Evolutionary conservation across 805 yeast genomes (phyloP).

Genomic region (Nakazawaea ambrosiae): DNA sequence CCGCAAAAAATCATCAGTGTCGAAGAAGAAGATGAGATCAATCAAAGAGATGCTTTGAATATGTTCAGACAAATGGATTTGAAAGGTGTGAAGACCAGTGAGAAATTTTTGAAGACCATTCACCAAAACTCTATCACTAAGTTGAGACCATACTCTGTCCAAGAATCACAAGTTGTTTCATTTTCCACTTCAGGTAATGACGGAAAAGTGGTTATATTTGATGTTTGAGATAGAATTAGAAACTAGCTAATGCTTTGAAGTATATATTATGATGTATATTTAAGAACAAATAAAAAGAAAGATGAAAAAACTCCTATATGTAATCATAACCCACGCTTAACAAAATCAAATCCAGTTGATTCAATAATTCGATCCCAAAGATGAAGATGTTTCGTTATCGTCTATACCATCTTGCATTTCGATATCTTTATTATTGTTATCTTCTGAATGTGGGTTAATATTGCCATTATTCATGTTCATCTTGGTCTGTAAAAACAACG

Average conservation of each 20-base stretch:
- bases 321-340: too few species aligned
- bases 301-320: neutral
- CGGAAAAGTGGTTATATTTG: conserved; percentile 82
- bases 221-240: conserved; percentile 32
- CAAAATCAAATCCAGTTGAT: too few species aligned
- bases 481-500: conserved; percentile 6
- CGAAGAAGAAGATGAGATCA: conserved; percentile 48
- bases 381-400: too few species aligned
- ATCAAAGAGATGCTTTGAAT: conserved; percentile 74
- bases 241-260: too few species aligned
- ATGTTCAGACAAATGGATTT: conserved; percentile 95
- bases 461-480: neutral
- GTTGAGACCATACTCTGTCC: conserved; percentile 43
- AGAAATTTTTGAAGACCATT: conserved; percentile 55
- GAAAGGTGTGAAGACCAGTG: conserved; percentile 62
- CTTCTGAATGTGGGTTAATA: too few species aligned
- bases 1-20: conserved; percentile 18
- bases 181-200: conserved; percentile 80
- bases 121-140: conserved; percentile 88
- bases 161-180: conserved; percentile 39
- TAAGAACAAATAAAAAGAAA: neutral
- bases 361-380: too few species aligned
- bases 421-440: too few species aligned
- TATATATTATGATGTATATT: neutral
- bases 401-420: too few species aligned